These are phyloP conservation scores for Lentithecium fluviatile DNA, from an alignment of 495 filamentous ascomycete species.

Conservation along the genomic window DNA sequence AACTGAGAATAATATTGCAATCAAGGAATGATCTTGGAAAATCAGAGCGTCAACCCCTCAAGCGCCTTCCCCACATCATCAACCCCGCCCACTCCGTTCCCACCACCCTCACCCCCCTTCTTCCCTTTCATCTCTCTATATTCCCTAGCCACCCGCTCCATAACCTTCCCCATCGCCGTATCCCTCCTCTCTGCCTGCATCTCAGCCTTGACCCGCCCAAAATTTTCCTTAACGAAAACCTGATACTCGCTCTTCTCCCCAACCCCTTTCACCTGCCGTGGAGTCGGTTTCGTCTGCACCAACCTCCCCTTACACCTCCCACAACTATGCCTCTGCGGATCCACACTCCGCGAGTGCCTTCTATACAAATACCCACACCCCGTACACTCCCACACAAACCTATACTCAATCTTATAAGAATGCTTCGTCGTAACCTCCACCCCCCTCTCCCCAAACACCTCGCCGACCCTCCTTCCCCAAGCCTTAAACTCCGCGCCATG, in stretches of 20 bases:
- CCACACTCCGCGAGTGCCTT: constrained; percentile 80
- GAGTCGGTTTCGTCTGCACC: constrained; percentile 76
- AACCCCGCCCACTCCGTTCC: too few relatives aligned
- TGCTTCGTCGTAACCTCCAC: constrained; percentile 85
- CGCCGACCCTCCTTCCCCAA: constrained; percentile 57
- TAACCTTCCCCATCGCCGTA: constrained; percentile 58
- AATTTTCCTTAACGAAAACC: constrained; percentile 64
- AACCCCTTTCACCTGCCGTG: constrained; percentile 45
- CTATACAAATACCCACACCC: constrained; percentile 66
- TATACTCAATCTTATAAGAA: constrained; percentile 81
- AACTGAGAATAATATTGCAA: too few relatives aligned
- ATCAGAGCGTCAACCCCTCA: constrained; percentile 9
- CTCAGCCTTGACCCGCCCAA: constrained; percentile 54
- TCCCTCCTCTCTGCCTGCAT: constrained; percentile 60
- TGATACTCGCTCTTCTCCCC: constrained; percentile 56
- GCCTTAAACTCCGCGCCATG: constrained; percentile 83
- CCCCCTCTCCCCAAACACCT: constrained; percentile 49
- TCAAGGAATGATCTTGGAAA: too few relatives aligned
- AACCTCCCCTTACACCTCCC: constrained; percentile 66
- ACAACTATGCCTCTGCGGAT: constrained; percentile 64
- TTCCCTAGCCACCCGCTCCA: constrained; percentile 55
- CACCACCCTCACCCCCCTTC: too few relatives aligned
- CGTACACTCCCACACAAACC: constrained; percentile 82
- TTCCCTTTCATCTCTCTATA: constrained; percentile 40
- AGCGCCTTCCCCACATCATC: too few relatives aligned